phyloP scores from a whole-genome alignment of 352 stramenopile genomes.

The Pythium aphanidermatum region DNA sequence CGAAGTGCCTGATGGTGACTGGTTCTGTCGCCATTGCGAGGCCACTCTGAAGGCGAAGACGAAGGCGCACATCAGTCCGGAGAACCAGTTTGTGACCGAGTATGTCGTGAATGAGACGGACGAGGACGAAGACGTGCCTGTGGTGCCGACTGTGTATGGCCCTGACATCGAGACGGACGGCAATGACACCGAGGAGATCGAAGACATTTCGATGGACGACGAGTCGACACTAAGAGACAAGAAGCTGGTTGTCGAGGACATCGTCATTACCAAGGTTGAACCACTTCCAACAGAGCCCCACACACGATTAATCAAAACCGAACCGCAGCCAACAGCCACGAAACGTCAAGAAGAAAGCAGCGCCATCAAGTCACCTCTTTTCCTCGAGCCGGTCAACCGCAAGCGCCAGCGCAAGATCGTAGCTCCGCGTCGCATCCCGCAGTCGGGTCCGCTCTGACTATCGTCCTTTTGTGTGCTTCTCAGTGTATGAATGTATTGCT shows the following conservation, averaged over 20 bases:
- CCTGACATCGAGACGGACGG: slow-evolving; percentile 17
- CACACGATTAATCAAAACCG: slow-evolving; percentile 13
- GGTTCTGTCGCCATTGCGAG: slow-evolving; percentile 48
- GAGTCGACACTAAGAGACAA: slow-evolving; percentile 7
- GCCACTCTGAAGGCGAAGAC: slow-evolving; percentile 16
- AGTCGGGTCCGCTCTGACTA: slow-evolving; percentile 7
- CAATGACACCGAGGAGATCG: slow-evolving; percentile 17
- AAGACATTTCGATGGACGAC: slow-evolving; percentile 13
- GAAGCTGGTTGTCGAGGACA: slow-evolving; percentile 1
- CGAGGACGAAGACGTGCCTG: slow-evolving; percentile 4
- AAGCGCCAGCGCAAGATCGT: slow-evolving; percentile 53
- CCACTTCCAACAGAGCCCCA: background rate
- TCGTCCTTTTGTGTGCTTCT: slow-evolving; percentile 2
- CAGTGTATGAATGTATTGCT: background rate
- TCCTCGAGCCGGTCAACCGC: slow-evolving; percentile 22
- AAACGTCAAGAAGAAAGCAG: background rate
- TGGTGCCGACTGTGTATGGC: too few relatives aligned
- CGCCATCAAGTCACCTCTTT: slow-evolving; percentile 6
- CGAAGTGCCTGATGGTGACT: slow-evolving; percentile 46
- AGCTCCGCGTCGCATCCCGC: slow-evolving; percentile 42
- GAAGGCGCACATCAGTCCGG: slow-evolving; percentile 8
- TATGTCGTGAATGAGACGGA: slow-evolving; percentile 6
- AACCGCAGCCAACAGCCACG: background rate
- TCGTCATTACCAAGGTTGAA: slow-evolving; percentile 14
- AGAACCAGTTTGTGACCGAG: slow-evolving; percentile 27